Evolutionary conservation across 805 yeast genomes (phyloP).

Genomic region (Wickerhamiella slavikovae): DNA sequence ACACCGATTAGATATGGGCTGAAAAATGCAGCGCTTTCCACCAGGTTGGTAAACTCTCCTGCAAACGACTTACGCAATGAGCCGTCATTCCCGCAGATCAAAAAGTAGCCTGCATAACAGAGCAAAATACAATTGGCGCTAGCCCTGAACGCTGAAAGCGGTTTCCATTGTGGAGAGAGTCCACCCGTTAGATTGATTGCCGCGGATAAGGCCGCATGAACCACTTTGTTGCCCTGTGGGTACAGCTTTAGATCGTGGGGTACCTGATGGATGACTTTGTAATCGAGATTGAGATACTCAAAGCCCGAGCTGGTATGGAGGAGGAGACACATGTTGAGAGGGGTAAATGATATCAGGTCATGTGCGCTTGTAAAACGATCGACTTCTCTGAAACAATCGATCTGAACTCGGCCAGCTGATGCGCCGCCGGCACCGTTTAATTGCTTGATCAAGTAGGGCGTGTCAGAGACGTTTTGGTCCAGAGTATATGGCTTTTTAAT

Average conservation of each 20-base stretch:
- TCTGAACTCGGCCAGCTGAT: constrained; percentile 3
- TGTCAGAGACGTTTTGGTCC: constrained; percentile 1
- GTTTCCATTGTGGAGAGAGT: no score
- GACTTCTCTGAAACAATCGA: constrained; percentile 24
- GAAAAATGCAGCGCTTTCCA: constrained; percentile 15
- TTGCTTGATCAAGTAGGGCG: not conserved
- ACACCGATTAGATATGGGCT: constrained; percentile 30
- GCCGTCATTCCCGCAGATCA: constrained; percentile 36
- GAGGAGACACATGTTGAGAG: constrained; percentile 46
- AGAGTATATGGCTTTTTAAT: constrained; percentile 20
- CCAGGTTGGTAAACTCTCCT: constrained; percentile 21
- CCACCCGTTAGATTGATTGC: constrained; percentile 11
- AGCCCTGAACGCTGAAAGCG: constrained; percentile 31
- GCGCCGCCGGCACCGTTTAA: not conserved
- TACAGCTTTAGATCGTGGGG: constrained; percentile 19
- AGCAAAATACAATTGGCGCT: constrained; percentile 31
- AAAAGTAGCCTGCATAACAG: constrained; percentile 51
- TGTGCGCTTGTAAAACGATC: constrained; percentile 31
- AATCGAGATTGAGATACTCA: constrained; percentile 40
- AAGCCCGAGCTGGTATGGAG: constrained; percentile 49
- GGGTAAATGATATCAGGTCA: constrained; percentile 38
- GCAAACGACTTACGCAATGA: constrained; percentile 20
- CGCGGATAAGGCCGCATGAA: not conserved
- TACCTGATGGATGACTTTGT: constrained; percentile 31
- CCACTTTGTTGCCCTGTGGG: not conserved